Percentiles rank a stretch among this genome's conserved stretches.
These are phyloP conservation scores for Torrubiellomyces zombiae DNA, from an alignment of 2,329 filamentous ascomycete genomes.

Conservation along the genomic window DNA sequence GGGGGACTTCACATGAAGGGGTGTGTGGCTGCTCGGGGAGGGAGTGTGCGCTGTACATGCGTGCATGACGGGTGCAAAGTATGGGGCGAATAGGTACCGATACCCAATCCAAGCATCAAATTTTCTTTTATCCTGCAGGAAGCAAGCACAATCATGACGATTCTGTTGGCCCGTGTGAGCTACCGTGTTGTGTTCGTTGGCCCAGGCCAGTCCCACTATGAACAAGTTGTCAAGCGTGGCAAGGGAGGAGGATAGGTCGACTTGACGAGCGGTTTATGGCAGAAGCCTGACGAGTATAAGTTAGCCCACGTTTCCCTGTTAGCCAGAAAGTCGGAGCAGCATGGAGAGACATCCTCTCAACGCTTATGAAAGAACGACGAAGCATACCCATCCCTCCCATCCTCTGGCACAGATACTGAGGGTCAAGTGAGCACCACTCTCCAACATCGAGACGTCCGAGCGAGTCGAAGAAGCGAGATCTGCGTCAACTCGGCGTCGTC, in stretches of 20 bases:
- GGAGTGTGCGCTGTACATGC: slow-evolving; percentile 13
- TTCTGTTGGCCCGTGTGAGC: slow-evolving; percentile 12
- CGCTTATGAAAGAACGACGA: neutral
- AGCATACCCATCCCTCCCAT: slow-evolving; percentile 1
- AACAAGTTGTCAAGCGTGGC: slow-evolving; percentile 6
- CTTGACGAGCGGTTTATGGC: slow-evolving; percentile 9
- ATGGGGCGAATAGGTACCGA: slow-evolving; percentile 21
- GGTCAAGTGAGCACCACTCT: neutral
- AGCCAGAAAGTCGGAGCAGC: slow-evolving; percentile 4
- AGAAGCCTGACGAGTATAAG: slow-evolving; percentile 20
- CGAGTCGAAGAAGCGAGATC: neutral
- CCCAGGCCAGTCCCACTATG: slow-evolving; percentile 14
- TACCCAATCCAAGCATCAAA: slow-evolving; percentile 23
- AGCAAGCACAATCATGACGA: slow-evolving; percentile 12
- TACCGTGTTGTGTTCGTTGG: slow-evolving; percentile 13
- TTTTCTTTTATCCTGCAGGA: slow-evolving; percentile 20
- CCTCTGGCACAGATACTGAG: neutral
- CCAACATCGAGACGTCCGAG: neutral
- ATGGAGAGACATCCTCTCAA: slow-evolving; percentile 6
- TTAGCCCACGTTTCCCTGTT: slow-evolving; percentile 17
- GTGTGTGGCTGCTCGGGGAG: slow-evolving; percentile 5
- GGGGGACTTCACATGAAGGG: slow-evolving; percentile 9
- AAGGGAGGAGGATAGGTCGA: slow-evolving; percentile 8
- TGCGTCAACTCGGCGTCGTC: neutral
- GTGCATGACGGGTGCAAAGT: slow-evolving; percentile 10